Base-by-base conservation (phyloP, 495 filamentous ascomycete genomes). In the Penicillium tannophilum region DNA sequence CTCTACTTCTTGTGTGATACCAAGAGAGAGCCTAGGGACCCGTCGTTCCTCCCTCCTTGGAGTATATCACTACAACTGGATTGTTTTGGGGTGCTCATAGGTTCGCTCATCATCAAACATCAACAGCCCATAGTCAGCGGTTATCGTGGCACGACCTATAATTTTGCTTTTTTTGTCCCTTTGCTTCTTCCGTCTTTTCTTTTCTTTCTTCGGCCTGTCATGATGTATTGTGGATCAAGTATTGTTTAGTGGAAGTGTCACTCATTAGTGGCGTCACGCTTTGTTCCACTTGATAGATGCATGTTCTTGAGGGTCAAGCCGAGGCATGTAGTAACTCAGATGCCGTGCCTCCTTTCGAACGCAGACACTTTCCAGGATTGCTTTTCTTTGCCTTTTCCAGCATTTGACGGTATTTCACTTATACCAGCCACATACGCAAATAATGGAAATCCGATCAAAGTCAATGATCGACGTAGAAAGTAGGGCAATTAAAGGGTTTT, bases 1-100 rank as follows among this genome's bases (percentile, higher is more conserved):
- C 19, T 11, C n/a, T 16, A 4, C n/a, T 51, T 41, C 20, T n/a
- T 53, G 19, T 52, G 51, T 54, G 59, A 65, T 58, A 58, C 58
- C 59, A 61, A 61, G 54, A 54, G 33, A 59, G 17, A 36, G 53
- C 36, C 10, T 49, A 3, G 26, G 46, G 26, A 47, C 45, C 42
- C 42, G 43, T 46, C 46, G 46, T 49, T 49, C 46, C 50, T 52
- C 10, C 8, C n/a, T 33, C 47, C 24, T 20, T 24, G 23, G 45
- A 30, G 45, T 20, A 28, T 47, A 47, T 47, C 45, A 47, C 23
- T 20, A 23, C 17, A 5, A 20, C 43, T 46, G 3, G 20, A 46
- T 46, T 46, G 14, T 47, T 47, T 24, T 47, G 19, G 19, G 45
- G 10, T 47, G 46, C n/a, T 49, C 26, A 49, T 49, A 31, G 23